Percentiles rank a stretch among this genome's conserved stretches.
phyloP scores from a whole-genome alignment of 208 protist genomes.

The Leishmania lainsoni region DNA sequence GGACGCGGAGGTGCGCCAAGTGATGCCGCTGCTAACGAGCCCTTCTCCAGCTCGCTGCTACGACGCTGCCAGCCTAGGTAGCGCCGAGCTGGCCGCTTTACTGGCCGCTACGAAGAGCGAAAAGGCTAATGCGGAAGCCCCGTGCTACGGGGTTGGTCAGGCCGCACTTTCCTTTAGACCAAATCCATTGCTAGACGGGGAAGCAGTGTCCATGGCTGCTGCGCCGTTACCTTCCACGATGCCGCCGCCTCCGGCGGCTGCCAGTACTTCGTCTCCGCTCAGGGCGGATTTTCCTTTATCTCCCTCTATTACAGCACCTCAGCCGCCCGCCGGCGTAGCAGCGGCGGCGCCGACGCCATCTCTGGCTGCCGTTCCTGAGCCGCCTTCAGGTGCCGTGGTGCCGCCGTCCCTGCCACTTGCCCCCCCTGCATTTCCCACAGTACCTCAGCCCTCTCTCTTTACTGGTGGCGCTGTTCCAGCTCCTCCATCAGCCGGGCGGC shows the following conservation, averaged over 20 bases:
- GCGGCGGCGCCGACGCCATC: not conserved
- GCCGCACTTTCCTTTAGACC: conserved; percentile 1
- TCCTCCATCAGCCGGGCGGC: not conserved
- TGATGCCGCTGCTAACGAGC: conserved; percentile 51
- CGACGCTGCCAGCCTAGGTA: not conserved
- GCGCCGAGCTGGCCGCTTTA: conserved; percentile 14
- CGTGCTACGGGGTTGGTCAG: conserved; percentile 32
- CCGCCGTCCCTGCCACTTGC: not conserved
- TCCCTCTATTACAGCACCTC: conserved; percentile 1
- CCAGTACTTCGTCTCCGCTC: not conserved
- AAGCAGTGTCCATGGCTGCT: not conserved
- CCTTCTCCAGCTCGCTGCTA: conserved; percentile 24
- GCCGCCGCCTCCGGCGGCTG: conserved; percentile 7
- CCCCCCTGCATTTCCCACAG: not conserved
- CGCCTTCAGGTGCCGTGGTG: not conserved
- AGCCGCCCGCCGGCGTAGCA: not conserved
- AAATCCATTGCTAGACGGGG: not conserved
- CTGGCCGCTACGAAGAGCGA: conserved; percentile 1
- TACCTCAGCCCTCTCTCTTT: not conserved
- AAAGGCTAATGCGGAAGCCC: not conserved
- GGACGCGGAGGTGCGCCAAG: conserved; percentile 43
- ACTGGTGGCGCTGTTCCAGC: not conserved
- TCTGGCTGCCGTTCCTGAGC: not conserved
- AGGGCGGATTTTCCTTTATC: not conserved
- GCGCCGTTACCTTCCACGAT: not conserved